Evolutionary conservation across 2,329 filamentous ascomycete species (phyloP), one percentile per base, ranked within the genome.

Genomic region (Alternaria sp.): DNA sequence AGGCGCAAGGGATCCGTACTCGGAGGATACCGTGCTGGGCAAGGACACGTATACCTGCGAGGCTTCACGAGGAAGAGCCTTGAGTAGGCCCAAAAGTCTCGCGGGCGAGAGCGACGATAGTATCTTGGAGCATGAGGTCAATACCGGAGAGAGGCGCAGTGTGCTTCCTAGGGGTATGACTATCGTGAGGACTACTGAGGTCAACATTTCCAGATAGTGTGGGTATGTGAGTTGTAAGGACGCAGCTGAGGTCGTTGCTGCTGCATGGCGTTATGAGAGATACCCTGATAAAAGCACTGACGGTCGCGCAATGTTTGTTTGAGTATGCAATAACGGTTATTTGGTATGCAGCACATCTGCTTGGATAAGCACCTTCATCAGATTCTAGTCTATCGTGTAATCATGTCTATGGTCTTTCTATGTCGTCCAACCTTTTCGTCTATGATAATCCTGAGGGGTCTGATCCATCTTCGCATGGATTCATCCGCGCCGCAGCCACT

Each of bases 131-230:
- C 57, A 59, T n/a, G 55, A 54, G 17, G 60, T 26, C 7, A 51
- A 3, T 1, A 47, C 51, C 21, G 67, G 67, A 17, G 62, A 70
- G 15, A 44, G 57, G 53, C 46, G 50, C n/a, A 60, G 64, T 19
- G n/a, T 59, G 21, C 43, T 58, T 46, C 46, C 59, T 50, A 61
- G 57, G 47, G 61, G 59, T 5, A 60, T 62, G 54, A 59, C 53
- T 9, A 73, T 73, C 53, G 52, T 72, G 30, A 64, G 59, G 56
- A 73, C 69, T 5, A 71, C 68, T 19, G 69, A 70, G 47, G 69
- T 73, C 3, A 62, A 58, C 57, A 56, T 72, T 25, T 56, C 59
- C 13, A 53, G 64, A 23, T 63, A 51, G 54, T 17, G n/a, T 59
- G 25, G 17, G 4, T 15, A 11, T 12, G 25, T 13, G 10, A 51